A percentile compares a stretch with the other conserved stretches of the same genome.
phyloP scores from a whole-genome alignment of 257 asterid genomes.

The Jaltomata sinuosa region DNA sequence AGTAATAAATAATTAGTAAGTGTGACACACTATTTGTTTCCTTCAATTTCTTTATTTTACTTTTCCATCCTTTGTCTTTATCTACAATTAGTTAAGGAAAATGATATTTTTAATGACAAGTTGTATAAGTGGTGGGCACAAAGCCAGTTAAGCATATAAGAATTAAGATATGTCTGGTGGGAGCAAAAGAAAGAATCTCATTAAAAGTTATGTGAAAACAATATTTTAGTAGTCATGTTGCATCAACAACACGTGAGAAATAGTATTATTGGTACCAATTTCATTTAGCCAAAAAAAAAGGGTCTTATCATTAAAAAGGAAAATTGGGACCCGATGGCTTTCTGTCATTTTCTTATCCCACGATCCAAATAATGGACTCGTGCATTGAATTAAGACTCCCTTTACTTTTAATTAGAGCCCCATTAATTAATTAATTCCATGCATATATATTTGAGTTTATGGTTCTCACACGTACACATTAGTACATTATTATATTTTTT shows the following conservation, averaged over 20 bases:
- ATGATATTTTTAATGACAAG: not conserved
- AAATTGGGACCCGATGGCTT: not conserved
- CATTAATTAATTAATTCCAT: too few species aligned
- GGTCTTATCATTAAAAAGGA: not conserved
- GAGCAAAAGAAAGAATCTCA: not conserved
- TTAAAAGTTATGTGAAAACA: not conserved
- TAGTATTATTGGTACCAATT: not conserved
- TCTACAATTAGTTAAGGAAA: not conserved
- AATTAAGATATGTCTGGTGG: not conserved
- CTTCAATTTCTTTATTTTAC: not conserved
- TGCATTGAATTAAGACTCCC: not conserved
- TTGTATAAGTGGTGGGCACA: not conserved
- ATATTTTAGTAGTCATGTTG: not conserved
- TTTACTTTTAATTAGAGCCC: not conserved
- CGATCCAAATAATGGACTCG: not conserved
- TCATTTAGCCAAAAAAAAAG: not conserved
- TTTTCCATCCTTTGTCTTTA: not conserved
- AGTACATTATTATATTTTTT: too few species aligned
- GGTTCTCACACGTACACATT: too few species aligned
- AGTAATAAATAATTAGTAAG: not conserved
- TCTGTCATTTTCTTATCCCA: not conserved
- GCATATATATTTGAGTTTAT: too few species aligned
- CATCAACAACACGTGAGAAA: conserved; percentile 13
- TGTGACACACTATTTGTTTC: not conserved
- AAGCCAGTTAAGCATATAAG: not conserved